Conservation (phyloP, 2,329 filamentous ascomycete species). For the Colletotrichum liaoningense region DNA sequence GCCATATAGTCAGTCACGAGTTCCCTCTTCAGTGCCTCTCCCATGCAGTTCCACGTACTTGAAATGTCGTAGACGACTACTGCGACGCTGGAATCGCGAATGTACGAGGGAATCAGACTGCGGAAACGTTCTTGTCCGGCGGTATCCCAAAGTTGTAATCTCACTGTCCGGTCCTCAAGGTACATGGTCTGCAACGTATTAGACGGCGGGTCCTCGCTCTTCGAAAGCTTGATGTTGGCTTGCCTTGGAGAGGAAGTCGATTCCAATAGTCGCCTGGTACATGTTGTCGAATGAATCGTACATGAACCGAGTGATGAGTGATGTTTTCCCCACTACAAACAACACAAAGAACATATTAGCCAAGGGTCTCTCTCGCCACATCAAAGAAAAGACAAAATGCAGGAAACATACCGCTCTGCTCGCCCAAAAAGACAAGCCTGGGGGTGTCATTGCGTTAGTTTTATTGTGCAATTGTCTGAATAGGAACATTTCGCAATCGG, state of each 20-base stretch:
- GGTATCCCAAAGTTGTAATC: slow-evolving; percentile 98
- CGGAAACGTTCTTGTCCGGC: slow-evolving; percentile 98
- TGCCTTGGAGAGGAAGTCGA: slow-evolving; percentile 99
- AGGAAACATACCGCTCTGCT: slow-evolving; percentile 88
- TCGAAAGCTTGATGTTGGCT: slow-evolving; percentile 39
- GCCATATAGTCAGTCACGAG: background rate
- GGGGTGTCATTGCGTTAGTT: slow-evolving; percentile 39
- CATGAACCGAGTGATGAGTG: slow-evolving; percentile 99
- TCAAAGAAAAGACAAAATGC: background rate
- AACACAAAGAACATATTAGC: slow-evolving; percentile 9
- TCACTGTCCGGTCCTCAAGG: slow-evolving; percentile 96
- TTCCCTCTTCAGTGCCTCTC: background rate
- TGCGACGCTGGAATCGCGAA: slow-evolving; percentile 96
- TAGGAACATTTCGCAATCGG: background rate
- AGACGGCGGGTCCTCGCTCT: background rate
- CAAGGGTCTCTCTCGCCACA: background rate
- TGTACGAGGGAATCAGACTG: slow-evolving; percentile 97
- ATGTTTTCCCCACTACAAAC: slow-evolving; percentile 93
- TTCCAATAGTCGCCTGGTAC: slow-evolving; percentile 99
- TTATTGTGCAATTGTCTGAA: background rate
- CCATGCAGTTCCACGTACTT: slow-evolving; percentile 60
- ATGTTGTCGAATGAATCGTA: slow-evolving; percentile 99
- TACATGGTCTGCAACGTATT: slow-evolving; percentile 85
- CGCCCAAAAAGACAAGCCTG: slow-evolving; percentile 96
- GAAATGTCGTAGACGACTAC: slow-evolving; percentile 99